Base-by-base conservation (phyloP, 2,329 filamentous ascomycete species). In the Dactylonectria estremocensis region DNA sequence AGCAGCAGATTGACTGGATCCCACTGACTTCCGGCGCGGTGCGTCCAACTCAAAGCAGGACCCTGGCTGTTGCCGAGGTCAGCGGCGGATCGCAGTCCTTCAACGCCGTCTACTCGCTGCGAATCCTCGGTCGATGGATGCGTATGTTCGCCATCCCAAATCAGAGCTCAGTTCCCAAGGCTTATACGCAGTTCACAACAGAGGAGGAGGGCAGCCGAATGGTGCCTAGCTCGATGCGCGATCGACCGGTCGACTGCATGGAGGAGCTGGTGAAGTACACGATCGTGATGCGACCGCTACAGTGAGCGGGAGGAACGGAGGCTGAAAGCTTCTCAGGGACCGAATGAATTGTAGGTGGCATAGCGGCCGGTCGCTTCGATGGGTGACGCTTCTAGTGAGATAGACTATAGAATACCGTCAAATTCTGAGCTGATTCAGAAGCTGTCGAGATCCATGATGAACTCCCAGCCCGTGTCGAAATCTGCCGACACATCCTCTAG, bases 251-350 rank as follows among this genome's bases (percentile, higher is more conserved):
- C 2, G 89, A 92, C 79, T 91, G 88, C 69, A 91, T 91, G 86
- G 90, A 92, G 79, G 91, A 92, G 77, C 87, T 92, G 78, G 90
- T 92, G 4, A 92, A 92, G 77, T 91, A 90, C 73, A 92, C 89
- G 0, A 84, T 92, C 31, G 69, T 92, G 1, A 91, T 92, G 82
- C 1, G 90, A 92, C 79, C 82, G 91, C 10, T 91, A 82, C 68
- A 92, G 90, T 75, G 90, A 92, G 77, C 80, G 90, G 20, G 80
- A 80, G 71, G 84, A 87, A 74, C 78, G 74, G 50, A 76, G 64
- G n/a, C n/a, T n/a, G n/a, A n/a, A n/a, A n/a, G n/a, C n/a, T n/a
- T n/a, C n/a, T n/a, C n/a, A n/a, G n/a, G n/a, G n/a, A n/a, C n/a
- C n/a, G n/a, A n/a, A n/a, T n/a, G n/a, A n/a, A n/a, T n/a, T n/a